Percentiles rank a stretch among this genome's conserved stretches.
phyloP scores from a whole-genome alignment of 805 yeast species.

The Candida argentea region DNA sequence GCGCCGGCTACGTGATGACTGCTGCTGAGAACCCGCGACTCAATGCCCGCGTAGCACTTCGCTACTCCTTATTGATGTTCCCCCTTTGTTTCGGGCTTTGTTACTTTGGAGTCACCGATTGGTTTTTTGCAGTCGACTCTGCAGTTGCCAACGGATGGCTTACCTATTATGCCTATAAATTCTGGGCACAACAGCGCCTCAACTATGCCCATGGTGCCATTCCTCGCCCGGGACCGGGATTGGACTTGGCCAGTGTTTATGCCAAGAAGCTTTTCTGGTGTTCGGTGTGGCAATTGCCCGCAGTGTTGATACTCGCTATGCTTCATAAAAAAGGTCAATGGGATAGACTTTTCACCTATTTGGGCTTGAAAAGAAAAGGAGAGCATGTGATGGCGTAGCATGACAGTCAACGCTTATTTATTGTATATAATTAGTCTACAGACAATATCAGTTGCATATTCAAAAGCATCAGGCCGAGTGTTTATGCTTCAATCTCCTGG shows the following conservation, averaged over 20 bases:
- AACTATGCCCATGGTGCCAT: conserved; percentile 39
- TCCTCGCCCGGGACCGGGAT: conserved; percentile 41
- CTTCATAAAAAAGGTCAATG: conserved; percentile 91
- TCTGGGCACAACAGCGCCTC: conserved; percentile 73
- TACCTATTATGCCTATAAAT: conserved; percentile 63
- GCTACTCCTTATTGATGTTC: conserved; percentile 88
- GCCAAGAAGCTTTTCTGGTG: conserved; percentile 91
- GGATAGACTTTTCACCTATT: conserved; percentile 44
- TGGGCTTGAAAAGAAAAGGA: no score
- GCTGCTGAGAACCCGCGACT: conserved; percentile 86
- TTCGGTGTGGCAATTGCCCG: conserved; percentile 90
- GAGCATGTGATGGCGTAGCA: no score
- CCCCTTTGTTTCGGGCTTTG: conserved; percentile 81
- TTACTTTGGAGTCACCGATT: conserved; percentile 74
- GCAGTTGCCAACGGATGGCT: conserved; percentile 81
- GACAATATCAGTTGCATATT: no score
- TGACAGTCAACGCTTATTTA: no score
- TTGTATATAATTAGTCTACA: no score
- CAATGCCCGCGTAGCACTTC: conserved; percentile 86
- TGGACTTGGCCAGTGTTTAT: conserved; percentile 49
- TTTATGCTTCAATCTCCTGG: no score
- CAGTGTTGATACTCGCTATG: conserved; percentile 82
- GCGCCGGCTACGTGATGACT: conserved; percentile 97
- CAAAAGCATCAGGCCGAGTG: no score
- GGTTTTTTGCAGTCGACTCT: conserved; percentile 73